A percentile compares a stretch with the other conserved stretches of the same genome.
Conservation (phyloP, 495 filamentous ascomycete species). For the Neurospora sp. region DNA sequence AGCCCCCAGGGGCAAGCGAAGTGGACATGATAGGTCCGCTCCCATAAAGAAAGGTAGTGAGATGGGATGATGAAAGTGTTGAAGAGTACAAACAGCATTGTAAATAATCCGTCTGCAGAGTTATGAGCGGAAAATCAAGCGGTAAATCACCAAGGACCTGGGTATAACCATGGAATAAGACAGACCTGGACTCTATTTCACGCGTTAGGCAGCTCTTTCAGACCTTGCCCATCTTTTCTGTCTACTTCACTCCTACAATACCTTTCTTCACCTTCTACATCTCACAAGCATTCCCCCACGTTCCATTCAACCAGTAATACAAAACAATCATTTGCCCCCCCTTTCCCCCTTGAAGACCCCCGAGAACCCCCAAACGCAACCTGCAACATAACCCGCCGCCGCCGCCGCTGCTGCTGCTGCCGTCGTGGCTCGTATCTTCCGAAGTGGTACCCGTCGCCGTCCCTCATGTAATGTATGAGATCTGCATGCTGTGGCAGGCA, state of each 20-base stretch:
- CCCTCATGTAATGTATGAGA: neutral
- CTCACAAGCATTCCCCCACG: too few species aligned
- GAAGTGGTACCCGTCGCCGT: neutral
- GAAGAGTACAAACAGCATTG: neutral
- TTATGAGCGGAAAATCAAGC: neutral
- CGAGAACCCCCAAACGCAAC: neutral
- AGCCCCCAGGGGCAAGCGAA: neutral
- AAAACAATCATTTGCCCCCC: neutral
- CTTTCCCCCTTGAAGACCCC: too few species aligned
- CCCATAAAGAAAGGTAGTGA: neutral
- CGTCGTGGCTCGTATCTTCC: neutral
- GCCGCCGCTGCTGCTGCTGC: too few species aligned
- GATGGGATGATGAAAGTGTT: neutral
- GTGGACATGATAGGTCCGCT: neutral
- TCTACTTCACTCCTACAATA: too few species aligned
- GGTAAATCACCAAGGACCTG: neutral
- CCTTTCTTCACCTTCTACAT: too few species aligned
- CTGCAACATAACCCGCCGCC: neutral
- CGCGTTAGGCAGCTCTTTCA: too few species aligned
- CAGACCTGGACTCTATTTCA: too few species aligned
- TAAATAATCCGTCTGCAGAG: neutral
- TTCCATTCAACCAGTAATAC: too few species aligned
- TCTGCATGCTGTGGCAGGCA: neutral
- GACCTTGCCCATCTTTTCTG: too few species aligned
- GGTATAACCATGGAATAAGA: too few species aligned